phyloP scores from a whole-genome alignment of 345 rosid species.

The Arabidopsis arenosa region DNA sequence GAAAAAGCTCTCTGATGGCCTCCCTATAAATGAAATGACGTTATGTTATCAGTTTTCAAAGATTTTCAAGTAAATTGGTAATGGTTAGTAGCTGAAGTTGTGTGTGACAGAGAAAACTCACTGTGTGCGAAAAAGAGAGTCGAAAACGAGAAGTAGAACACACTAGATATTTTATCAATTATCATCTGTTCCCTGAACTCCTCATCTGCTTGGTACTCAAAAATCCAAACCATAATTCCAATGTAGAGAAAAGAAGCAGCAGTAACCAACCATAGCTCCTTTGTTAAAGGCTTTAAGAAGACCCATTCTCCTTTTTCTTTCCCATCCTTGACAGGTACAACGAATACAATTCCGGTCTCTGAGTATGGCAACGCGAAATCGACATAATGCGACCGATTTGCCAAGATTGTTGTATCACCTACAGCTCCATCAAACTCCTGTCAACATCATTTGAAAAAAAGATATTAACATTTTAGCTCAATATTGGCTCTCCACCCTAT shows the following conservation, averaged over 20 bases:
- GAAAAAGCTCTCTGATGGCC: conserved; percentile 58
- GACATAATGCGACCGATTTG: conserved; percentile 59
- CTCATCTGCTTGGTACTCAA: conserved; percentile 58
- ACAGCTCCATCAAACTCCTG: conserved; percentile 70
- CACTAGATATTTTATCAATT: conserved; percentile 45
- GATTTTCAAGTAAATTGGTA: background rate
- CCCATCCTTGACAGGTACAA: conserved; percentile 57
- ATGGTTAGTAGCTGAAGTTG: background rate
- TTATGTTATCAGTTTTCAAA: background rate
- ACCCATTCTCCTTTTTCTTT: conserved; percentile 57
- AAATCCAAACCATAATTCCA: conserved; percentile 68
- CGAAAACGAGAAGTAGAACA: conserved; percentile 43
- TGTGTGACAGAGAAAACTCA: conserved; percentile 8
- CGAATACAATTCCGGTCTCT: conserved; percentile 65
- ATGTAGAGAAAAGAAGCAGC: conserved; percentile 56
- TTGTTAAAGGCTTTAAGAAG: conserved; percentile 69
- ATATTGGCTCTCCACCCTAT: too few species aligned
- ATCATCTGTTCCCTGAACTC: conserved; percentile 44
- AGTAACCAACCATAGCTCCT: conserved; percentile 65
- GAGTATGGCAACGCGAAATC: conserved; percentile 80
- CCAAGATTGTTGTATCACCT: conserved; percentile 67
- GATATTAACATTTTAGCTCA: background rate
- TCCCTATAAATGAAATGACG: conserved; percentile 59
- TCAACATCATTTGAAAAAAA: conserved; percentile 20
- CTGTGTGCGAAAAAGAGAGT: conserved; percentile 44